Percentiles rank a stretch among this genome's conserved stretches.
Evolutionary conservation across 805 yeast species (phyloP).

Genomic region (Ogataea siamensis): DNA sequence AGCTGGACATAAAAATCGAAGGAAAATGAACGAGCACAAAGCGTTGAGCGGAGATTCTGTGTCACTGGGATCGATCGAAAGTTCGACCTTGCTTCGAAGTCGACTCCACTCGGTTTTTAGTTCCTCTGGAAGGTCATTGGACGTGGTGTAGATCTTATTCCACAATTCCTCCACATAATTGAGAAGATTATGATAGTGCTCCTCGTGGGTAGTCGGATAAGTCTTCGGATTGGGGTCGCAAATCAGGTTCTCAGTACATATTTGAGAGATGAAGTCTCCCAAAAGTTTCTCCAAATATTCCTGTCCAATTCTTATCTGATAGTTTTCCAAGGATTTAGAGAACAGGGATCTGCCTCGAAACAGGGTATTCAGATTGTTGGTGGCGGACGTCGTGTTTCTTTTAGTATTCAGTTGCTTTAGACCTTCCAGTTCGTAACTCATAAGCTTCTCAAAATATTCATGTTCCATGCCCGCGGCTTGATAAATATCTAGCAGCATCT

Average conservation of each 20-base stretch:
- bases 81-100: slow-evolving; percentile 62
- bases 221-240: slow-evolving; percentile 82
- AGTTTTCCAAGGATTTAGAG: slow-evolving; percentile 77
- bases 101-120: slow-evolving; percentile 63
- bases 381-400: slow-evolving; percentile 34
- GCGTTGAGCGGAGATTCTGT: slow-evolving; percentile 58
- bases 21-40: slow-evolving; percentile 76
- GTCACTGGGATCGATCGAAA: slow-evolving; percentile 56
- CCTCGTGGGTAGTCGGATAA: slow-evolving; percentile 35
- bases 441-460: slow-evolving; percentile 69
- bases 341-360: slow-evolving; percentile 86
- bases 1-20: slow-evolving; percentile 88
- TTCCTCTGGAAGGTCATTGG: slow-evolving; percentile 70
- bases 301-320: slow-evolving; percentile 72
- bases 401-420: slow-evolving; percentile 46
- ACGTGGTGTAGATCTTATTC: slow-evolving; percentile 60
- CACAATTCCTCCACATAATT: slow-evolving; percentile 55
- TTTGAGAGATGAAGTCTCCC: slow-evolving; percentile 60
- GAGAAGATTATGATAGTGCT: slow-evolving; percentile 39
- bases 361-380: slow-evolving; percentile 52
- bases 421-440: slow-evolving; percentile 60
- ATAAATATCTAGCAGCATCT: slow-evolving; percentile 67
- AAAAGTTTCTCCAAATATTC: slow-evolving; percentile 72
- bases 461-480: slow-evolving; percentile 67
- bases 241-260: slow-evolving; percentile 47